Percentiles rank a stretch among this genome's conserved stretches.
Evolutionary conservation across 495 filamentous ascomycete species (phyloP).

Genomic region (Achaetomiella virescens): DNA sequence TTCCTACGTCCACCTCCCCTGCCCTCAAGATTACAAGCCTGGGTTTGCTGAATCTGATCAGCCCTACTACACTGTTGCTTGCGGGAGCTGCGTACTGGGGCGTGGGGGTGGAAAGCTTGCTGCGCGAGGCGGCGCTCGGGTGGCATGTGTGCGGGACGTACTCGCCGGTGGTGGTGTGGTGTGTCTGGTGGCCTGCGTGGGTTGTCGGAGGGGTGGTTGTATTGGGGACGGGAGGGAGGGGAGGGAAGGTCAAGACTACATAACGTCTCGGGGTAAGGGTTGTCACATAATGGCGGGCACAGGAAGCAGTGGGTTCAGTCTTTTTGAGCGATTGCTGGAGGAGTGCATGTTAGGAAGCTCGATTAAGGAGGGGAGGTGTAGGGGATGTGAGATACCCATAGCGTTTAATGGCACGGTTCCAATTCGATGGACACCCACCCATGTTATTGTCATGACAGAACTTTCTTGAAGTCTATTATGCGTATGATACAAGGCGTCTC

Average conservation of each 20-base stretch:
- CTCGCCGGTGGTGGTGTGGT: slow-evolving; percentile 87
- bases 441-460: slow-evolving; percentile 7
- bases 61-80: slow-evolving; percentile 59
- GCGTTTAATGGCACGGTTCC: background rate
- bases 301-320: too few relatives aligned
- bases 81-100: slow-evolving; percentile 47
- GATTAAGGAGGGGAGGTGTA: too few relatives aligned
- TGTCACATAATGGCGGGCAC: too few relatives aligned
- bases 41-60: slow-evolving; percentile 50
- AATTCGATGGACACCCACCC: background rate
- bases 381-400: background rate
- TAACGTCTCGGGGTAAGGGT: too few relatives aligned
- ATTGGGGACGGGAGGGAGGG: slow-evolving; percentile 32
- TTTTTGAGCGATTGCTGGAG: too few relatives aligned
- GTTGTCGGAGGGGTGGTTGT: slow-evolving; percentile 50
- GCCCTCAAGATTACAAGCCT: slow-evolving; percentile 21
- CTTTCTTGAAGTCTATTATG: background rate
- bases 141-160: slow-evolving; percentile 92
- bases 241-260: slow-evolving; percentile 25
- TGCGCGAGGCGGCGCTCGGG: slow-evolving; percentile 75
- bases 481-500: slow-evolving; percentile 6
- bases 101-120: slow-evolving; percentile 46
- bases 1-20: slow-evolving; percentile 28
- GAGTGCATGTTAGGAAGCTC: too few relatives aligned
- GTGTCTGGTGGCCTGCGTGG: slow-evolving; percentile 99